phyloP scores from a whole-genome alignment of 768 basidiomycete genomes.

The Collybiopsis luxurians region DNA sequence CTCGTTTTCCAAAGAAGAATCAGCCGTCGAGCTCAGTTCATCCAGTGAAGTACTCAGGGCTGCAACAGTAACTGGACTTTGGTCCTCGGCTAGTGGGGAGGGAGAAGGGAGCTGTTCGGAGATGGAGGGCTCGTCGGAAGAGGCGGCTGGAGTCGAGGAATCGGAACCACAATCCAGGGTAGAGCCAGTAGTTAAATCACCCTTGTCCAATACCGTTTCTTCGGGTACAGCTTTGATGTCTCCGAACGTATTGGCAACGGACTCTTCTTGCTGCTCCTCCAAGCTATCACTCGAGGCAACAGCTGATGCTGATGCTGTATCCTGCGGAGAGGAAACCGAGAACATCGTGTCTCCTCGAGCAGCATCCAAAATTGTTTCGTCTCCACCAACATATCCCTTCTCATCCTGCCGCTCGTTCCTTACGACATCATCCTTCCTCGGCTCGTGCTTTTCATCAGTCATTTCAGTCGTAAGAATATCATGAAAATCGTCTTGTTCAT shows the following conservation, averaged over 20 bases:
- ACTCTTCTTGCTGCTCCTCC: no score
- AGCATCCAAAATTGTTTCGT: neutral
- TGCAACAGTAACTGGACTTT: no score
- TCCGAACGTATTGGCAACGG: no score
- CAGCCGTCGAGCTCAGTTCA: neutral
- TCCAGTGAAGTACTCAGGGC: no score
- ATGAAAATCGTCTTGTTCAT: conserved; percentile 2
- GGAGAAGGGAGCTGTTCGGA: no score
- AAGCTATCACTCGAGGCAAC: neutral
- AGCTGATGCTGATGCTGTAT: neutral
- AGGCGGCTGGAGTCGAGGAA: no score
- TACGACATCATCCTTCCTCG: neutral
- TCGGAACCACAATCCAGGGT: no score
- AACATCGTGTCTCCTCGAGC: neutral
- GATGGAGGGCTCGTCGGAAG: no score
- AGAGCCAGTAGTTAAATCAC: no score
- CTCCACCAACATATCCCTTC: neutral
- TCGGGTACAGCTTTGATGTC: no score
- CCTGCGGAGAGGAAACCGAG: neutral
- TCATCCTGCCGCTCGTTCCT: neutral
- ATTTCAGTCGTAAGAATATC: neutral
- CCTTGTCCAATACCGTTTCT: no score
- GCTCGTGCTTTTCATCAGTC: neutral
- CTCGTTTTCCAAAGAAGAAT: neutral
- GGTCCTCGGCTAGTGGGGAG: no score